A percentile compares a stretch with the other conserved stretches of the same genome.
These are phyloP conservation scores for Plasmodium coatneyi DNA, from an alignment of 169 alveolate genomes.

Conservation along the genomic window DNA sequence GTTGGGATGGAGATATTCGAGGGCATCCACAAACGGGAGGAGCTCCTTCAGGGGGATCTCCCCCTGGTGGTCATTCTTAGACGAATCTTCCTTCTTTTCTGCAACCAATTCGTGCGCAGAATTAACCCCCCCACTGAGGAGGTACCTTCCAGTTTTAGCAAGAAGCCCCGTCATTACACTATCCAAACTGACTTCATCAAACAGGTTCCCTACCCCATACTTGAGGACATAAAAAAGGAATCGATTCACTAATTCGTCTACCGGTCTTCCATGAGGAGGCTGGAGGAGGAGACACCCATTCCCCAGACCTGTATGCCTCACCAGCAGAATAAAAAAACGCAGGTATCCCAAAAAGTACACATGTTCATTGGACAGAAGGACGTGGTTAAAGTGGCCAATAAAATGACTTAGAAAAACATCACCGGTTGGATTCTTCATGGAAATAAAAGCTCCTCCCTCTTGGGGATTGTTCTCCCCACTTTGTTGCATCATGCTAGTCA, in stretches of 20 bases:
- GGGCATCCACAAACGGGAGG: conserved; percentile 22
- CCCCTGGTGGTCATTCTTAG: not conserved
- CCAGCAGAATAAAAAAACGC: conserved; percentile 19
- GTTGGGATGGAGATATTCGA: not conserved
- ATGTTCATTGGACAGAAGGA: not conserved
- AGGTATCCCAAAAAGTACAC: conserved; percentile 22
- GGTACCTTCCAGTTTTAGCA: not conserved
- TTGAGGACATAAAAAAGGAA: conserved; percentile 16
- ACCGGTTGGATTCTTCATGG: not conserved
- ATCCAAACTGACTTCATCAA: not conserved
- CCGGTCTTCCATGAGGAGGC: not conserved
- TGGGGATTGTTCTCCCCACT: not conserved
- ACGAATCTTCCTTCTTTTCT: not conserved
- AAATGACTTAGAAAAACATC: not conserved
- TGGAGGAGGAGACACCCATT: not conserved
- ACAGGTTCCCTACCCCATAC: not conserved
- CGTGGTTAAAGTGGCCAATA: not conserved
- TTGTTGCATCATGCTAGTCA: not conserved
- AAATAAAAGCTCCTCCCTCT: not conserved
- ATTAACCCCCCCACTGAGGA: not conserved
- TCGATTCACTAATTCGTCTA: not conserved
- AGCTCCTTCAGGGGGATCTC: not conserved
- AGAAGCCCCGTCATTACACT: not conserved
- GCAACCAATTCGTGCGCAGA: not conserved
- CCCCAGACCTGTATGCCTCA: not conserved